Conservation (phyloP, 495 filamentous ascomycete genomes). For the Tricharina praecox region DNA sequence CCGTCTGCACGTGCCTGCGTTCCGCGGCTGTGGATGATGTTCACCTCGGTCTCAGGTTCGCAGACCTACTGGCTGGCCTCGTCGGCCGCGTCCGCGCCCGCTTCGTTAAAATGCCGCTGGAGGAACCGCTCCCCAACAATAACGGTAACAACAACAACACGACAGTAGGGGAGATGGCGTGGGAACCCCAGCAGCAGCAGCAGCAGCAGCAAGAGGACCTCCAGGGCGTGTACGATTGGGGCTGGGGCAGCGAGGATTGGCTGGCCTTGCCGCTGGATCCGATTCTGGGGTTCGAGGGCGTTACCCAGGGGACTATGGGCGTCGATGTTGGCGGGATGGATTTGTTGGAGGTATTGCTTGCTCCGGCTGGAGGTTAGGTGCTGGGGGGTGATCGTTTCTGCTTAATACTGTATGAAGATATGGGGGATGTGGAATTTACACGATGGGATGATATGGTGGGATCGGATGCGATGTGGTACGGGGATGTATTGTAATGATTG, state of each 20-base stretch:
- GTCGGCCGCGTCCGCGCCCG: constrained; percentile 56
- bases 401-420: no score
- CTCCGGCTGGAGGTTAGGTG: neutral
- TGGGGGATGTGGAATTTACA: no score
- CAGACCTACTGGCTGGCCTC: constrained; percentile 72
- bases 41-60: constrained; percentile 83
- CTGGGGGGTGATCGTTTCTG: no score
- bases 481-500: no score
- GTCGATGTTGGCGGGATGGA: constrained; percentile 20
- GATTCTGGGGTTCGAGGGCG: constrained; percentile 20
- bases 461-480: no score
- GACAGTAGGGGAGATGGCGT: neutral
- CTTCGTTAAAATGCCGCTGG: constrained; percentile 36
- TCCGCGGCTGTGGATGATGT: constrained; percentile 88
- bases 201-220: neutral
- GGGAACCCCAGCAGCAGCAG: neutral
- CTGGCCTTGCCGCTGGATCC: constrained; percentile 24
- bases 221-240: neutral
- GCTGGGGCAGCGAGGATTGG: constrained; percentile 21
- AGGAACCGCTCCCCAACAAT: neutral
- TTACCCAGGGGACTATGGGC: constrained; percentile 22
- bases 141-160: neutral
- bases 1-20: constrained; percentile 59
- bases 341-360: constrained; percentile 17
- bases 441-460: no score